phyloP scores from a whole-genome alignment of 2,329 filamentous ascomycete genomes.

The Proliferodiscus dingleyae region DNA sequence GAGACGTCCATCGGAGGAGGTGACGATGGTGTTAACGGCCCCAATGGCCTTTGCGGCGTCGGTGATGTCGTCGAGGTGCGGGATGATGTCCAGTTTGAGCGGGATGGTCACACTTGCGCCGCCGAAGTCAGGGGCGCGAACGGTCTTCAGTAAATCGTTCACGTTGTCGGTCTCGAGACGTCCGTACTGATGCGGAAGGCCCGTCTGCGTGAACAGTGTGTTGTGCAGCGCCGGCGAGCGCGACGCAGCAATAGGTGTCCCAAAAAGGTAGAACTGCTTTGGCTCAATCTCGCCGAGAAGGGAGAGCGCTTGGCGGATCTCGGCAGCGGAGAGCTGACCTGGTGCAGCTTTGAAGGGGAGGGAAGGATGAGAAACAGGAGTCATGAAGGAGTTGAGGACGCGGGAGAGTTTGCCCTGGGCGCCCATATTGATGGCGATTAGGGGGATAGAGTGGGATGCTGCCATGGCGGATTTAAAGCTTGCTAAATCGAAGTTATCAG shows the following conservation, averaged over 20 bases:
- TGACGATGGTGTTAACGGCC: constrained; percentile 90
- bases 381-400: constrained; percentile 88
- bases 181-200: constrained; percentile 80
- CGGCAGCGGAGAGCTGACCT: constrained; percentile 83
- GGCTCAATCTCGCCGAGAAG: constrained; percentile 73
- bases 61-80: constrained; percentile 73
- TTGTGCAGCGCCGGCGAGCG: constrained; percentile 90
- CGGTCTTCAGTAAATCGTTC: constrained; percentile 56
- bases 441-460: constrained; percentile 67
- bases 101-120: constrained; percentile 96
- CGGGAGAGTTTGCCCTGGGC: constrained; percentile 80
- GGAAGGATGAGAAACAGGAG: constrained; percentile 83
- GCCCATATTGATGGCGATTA: constrained; percentile 97
- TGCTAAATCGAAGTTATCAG: constrained; percentile 82
- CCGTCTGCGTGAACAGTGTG: constrained; percentile 67
- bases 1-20: constrained; percentile 50
- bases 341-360: constrained; percentile 93
- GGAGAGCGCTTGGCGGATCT: constrained; percentile 75
- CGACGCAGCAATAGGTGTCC: constrained; percentile 75
- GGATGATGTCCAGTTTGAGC: constrained; percentile 83
- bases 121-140: constrained; percentile 72
- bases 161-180: constrained; percentile 68
- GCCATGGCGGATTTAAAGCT: constrained; percentile 76
- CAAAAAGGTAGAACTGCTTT: constrained; percentile 81
- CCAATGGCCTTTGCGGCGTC: constrained; percentile 78